Percentiles rank a stretch among this genome's conserved stretches.
Evolutionary conservation across 768 basidiomycete species (phyloP).

Genomic region (Suillus lakei): DNA sequence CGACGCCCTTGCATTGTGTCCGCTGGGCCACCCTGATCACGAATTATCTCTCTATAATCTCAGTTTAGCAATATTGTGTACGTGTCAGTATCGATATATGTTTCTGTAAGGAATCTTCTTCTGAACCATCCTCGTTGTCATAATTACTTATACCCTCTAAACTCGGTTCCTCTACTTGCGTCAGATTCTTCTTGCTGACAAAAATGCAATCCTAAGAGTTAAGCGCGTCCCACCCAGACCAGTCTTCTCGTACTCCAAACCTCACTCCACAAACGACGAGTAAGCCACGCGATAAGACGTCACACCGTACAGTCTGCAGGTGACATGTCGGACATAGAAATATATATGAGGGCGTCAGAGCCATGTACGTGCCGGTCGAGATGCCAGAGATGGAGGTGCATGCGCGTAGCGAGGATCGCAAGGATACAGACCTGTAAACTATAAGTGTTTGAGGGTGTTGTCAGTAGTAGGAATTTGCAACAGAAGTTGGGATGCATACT

Average conservation of each 20-base stretch:
- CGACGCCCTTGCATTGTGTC: no score
- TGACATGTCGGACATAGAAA: background rate
- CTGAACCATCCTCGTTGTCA: no score
- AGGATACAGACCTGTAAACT: background rate
- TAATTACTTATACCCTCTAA: no score
- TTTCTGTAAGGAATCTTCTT: no score
- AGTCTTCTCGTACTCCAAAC: background rate
- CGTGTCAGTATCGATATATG: no score
- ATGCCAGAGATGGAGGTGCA: constrained; percentile 1
- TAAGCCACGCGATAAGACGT: background rate
- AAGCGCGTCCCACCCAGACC: background rate
- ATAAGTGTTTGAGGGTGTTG: background rate
- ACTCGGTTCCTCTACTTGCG: no score
- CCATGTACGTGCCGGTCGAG: background rate
- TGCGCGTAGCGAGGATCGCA: background rate
- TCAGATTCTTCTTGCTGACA: no score
- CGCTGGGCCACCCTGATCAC: no score
- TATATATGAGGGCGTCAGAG: background rate
- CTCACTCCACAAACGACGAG: background rate
- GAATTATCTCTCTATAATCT: no score
- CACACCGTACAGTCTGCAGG: background rate
- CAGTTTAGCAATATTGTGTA: no score
- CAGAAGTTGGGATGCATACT: background rate
- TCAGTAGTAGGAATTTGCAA: background rate
- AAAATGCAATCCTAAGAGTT: no score